Evolutionary conservation across 257 asterid genomes (phyloP), one percentile per base, ranked within the genome.

Genomic region (Gentiana macrophylla): DNA sequence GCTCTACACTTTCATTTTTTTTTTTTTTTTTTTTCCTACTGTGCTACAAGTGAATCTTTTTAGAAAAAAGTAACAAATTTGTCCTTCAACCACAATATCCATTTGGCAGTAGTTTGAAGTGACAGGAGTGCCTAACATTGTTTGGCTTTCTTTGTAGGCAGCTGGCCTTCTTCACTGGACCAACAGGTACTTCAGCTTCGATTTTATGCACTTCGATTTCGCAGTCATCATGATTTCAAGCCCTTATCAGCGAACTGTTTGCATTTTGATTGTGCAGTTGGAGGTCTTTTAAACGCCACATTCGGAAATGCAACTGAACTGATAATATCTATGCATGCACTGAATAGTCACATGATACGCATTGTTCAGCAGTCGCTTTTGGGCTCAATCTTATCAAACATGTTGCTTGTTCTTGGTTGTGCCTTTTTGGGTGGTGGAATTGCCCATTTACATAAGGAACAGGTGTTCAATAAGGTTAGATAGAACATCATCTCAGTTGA

Each of bases 271-370:
- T 49, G 55, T 67, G 69, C 83, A 86, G 95, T 84, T 65, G 96
- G 96, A 49, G 94, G 96, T 50, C 94, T 86, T 63, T 55, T 86
- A 70, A 86, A 81, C 74, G 96, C 94, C 53, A 86, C 92, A 50
- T 86, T 86, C 72, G 96, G 96, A 52, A 86, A 86, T 70, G 96
- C 96, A 49, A 84, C 94, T 32, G 96, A 86, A 77, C 51, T 86
- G 68, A 86, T 86, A 74, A 86, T 86, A 67, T 84, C 92, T 36
- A 72, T 86, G 78, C 77, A 79, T 41, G 96, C 94, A 10, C 74
- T 86, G 64, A 80, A 64, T 55, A 67, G 56, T 62, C 84, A 84
- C 57, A 86, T 86, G 95, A 70, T 84, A 34, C 85, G 94, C 6
- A 82, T 86, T 48, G 83, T 86, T 74, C 95, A 86, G 66, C 94